Percentiles rank a stretch among this genome's conserved stretches.
Conservation (phyloP, 2,329 filamentous ascomycete genomes). For the Talaromyces sp. region DNA sequence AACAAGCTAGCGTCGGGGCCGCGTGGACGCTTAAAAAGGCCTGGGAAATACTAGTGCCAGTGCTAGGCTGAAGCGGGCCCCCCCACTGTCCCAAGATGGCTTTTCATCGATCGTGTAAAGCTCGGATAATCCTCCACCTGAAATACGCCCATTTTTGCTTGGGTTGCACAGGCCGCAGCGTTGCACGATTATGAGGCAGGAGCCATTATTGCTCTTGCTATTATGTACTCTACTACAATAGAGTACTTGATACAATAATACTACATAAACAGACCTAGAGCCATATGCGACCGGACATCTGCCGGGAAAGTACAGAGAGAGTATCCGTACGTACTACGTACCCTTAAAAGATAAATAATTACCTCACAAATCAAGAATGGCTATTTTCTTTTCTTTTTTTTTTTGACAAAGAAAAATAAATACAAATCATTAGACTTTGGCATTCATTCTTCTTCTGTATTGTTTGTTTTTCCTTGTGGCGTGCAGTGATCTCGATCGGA, state of each 20-base stretch:
- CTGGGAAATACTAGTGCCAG: neutral
- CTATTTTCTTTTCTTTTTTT: no score
- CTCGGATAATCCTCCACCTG: neutral
- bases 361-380: no score
- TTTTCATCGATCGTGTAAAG: neutral
- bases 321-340: no score
- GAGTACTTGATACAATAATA: neutral
- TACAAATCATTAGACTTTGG: no score
- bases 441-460: neutral
- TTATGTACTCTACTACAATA: neutral
- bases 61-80: neutral
- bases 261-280: neutral
- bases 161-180: neutral
- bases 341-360: no score
- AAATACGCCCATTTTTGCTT: neutral
- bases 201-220: neutral
- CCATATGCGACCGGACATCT: neutral
- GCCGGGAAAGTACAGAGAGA: neutral
- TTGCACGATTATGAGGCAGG: neutral
- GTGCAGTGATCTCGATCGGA: neutral
- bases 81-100: neutral
- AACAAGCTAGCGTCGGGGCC: neutral
- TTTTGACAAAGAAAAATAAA: no score
- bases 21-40: neutral
- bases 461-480: neutral